These are phyloP conservation scores for Penicillium soppii DNA, from an alignment of 495 filamentous ascomycete species.

Conservation along the genomic window DNA sequence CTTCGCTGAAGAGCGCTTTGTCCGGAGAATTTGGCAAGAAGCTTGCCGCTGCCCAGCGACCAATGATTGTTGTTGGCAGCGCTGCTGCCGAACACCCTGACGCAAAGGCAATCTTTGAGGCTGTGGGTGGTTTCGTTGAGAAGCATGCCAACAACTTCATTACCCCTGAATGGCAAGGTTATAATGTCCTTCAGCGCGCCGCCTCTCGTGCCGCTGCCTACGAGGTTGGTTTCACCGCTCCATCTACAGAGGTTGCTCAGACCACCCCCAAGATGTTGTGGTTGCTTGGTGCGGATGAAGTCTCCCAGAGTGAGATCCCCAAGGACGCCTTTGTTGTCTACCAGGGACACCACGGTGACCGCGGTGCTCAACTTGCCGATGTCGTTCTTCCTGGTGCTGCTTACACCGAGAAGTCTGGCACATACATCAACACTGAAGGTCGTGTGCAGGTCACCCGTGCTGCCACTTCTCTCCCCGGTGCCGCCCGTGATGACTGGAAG, in stretches of 20 bases:
- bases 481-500: conserved; percentile 95
- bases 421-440: conserved; percentile 96
- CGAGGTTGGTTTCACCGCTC: conserved; percentile 89
- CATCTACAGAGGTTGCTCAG: conserved; percentile 72
- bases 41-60: conserved; percentile 79
- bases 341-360: conserved; percentile 96
- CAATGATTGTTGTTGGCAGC: conserved; percentile 94
- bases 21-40: conserved; percentile 88
- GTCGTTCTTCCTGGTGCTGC: conserved; percentile 91
- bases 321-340: conserved; percentile 96
- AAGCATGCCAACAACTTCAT: conserved; percentile 86
- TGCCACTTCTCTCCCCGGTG: conserved; percentile 81
- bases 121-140: conserved; percentile 83
- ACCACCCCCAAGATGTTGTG: conserved; percentile 92
- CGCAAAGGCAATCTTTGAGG: conserved; percentile 88
- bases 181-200: conserved; percentile 90
- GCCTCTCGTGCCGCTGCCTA: conserved; percentile 91
- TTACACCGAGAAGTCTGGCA: conserved; percentile 96
- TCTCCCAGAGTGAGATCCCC: conserved; percentile 75
- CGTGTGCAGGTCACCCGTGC: conserved; percentile 89
- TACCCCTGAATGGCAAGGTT: conserved; percentile 92
- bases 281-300: conserved; percentile 95
- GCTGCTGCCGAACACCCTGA: conserved; percentile 86
- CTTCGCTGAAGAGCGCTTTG: conserved; percentile 78
- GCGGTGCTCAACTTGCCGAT: conserved; percentile 88